phyloP scores from a whole-genome alignment of 1,284 basidiomycete genomes.

The Jaminaea rosea region DNA sequence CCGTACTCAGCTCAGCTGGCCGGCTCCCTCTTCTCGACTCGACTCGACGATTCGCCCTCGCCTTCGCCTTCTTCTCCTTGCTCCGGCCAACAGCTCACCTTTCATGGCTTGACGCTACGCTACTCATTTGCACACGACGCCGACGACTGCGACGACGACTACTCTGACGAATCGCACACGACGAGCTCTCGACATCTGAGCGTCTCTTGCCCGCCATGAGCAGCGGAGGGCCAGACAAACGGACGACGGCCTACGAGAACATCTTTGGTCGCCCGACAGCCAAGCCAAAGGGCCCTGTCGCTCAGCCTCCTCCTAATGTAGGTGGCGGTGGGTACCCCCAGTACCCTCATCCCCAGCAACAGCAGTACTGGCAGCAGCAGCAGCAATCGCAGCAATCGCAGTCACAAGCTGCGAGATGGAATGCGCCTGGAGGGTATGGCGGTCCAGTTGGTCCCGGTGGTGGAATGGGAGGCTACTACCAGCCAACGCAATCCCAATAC shows the following conservation, averaged over 20 bases:
- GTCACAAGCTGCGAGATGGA: background rate
- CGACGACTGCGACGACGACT: too few relatives aligned
- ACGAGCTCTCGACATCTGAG: too few relatives aligned
- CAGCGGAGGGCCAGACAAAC: constrained; percentile 30
- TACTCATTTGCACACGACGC: too few relatives aligned
- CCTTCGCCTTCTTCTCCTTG: too few relatives aligned
- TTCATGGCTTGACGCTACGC: too few relatives aligned
- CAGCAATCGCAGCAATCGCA: constrained; percentile 1
- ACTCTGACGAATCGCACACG: too few relatives aligned
- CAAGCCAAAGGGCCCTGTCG: constrained; percentile 27
- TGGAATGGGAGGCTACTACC: constrained; percentile 1
- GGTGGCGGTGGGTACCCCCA: background rate
- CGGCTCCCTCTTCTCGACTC: too few relatives aligned
- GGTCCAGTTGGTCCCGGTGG: background rate
- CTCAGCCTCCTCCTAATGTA: too few relatives aligned
- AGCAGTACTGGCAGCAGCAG: constrained; percentile 3
- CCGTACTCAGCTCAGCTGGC: too few relatives aligned
- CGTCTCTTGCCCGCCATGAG: too few relatives aligned
- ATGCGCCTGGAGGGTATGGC: background rate
- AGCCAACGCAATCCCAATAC: background rate
- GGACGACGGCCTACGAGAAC: constrained; percentile 41
- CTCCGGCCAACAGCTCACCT: too few relatives aligned
- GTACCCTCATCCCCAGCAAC: constrained; percentile 1
- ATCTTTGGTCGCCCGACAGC: constrained; percentile 41
- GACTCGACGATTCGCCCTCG: too few relatives aligned